These are phyloP conservation scores for Claviceps quebecensis DNA, from an alignment of 2,329 filamentous ascomycete species.

Conservation along the genomic window DNA sequence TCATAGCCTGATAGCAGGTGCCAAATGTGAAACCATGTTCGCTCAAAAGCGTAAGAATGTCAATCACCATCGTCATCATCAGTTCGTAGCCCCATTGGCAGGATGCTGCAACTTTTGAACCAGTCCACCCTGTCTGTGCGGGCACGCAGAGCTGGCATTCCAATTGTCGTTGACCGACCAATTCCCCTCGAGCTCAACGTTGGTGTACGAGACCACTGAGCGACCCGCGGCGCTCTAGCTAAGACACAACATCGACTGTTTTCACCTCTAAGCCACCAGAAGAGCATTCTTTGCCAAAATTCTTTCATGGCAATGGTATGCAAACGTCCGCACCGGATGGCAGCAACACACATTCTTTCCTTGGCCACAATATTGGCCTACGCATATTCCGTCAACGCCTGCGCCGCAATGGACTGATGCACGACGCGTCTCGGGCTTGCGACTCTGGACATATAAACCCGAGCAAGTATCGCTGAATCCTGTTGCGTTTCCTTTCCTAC, in stretches of 20 bases:
- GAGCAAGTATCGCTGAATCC: constrained; percentile 9
- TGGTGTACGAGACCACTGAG: background rate
- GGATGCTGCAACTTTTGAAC: background rate
- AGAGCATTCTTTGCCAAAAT: background rate
- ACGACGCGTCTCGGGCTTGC: constrained; percentile 1
- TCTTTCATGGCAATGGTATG: constrained; percentile 1
- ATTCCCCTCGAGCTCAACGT: background rate
- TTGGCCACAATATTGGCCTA: background rate
- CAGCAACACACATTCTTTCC: background rate
- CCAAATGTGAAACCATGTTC: no score
- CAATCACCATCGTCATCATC: background rate
- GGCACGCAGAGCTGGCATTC: background rate
- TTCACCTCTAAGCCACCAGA: background rate
- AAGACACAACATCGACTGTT: background rate
- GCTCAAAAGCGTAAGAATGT: no score
- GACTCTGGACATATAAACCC: constrained; percentile 15
- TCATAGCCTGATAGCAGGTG: no score
- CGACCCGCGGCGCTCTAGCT: background rate
- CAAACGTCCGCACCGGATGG: background rate
- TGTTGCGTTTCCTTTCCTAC: constrained; percentile 5
- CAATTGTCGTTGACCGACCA: background rate
- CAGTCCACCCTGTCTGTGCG: background rate
- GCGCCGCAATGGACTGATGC: background rate
- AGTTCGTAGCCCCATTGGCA: background rate
- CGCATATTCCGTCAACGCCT: background rate